Percentiles rank a stretch among this genome's conserved stretches.
These are phyloP conservation scores for Amauroascus niger DNA, from an alignment of 2,329 filamentous ascomycete genomes.

Conservation along the genomic window DNA sequence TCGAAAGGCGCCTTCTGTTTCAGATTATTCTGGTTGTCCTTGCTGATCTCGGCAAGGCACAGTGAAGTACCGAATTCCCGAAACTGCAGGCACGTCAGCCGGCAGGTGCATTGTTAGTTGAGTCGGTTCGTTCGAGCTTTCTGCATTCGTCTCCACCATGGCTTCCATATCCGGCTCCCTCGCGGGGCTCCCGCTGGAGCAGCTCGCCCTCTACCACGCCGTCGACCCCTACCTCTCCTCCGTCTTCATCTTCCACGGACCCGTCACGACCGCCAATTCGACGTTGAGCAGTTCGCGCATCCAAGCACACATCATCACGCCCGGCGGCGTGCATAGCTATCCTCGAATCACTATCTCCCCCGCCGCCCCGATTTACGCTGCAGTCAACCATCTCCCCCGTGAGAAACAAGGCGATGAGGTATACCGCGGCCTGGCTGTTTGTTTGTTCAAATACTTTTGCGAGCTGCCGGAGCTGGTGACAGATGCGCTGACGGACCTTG, in stretches of 20 bases:
- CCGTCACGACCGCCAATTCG: slow-evolving; percentile 79
- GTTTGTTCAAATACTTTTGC: slow-evolving; percentile 84
- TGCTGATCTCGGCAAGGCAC: neutral
- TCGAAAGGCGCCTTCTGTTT: neutral
- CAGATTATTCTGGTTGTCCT: neutral
- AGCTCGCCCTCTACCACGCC: slow-evolving; percentile 79
- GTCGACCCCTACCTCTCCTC: slow-evolving; percentile 72
- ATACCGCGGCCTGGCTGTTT: slow-evolving; percentile 82
- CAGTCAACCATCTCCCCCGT: slow-evolving; percentile 79
- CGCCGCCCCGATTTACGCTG: slow-evolving; percentile 80
- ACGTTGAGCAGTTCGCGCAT: slow-evolving; percentile 84
- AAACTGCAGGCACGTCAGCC: neutral
- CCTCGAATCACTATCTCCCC: slow-evolving; percentile 87
- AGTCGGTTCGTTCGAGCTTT: too few species aligned
- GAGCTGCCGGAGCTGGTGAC: slow-evolving; percentile 74
- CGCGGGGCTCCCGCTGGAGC: slow-evolving; percentile 64
- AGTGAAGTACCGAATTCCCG: neutral
- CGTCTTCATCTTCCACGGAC: slow-evolving; percentile 82
- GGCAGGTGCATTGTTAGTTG: neutral
- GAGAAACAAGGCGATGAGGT: slow-evolving; percentile 94
- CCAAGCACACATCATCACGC: slow-evolving; percentile 83
- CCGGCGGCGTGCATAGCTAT: slow-evolving; percentile 81
- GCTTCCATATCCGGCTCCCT: slow-evolving; percentile 71
- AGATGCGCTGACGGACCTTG: slow-evolving; percentile 51
- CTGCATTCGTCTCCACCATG: slow-evolving; percentile 47